Evolutionary conservation across 768 basidiomycete species (phyloP), one percentile per base, ranked within the genome.

Genomic region (Tricholoma terreum): DNA sequence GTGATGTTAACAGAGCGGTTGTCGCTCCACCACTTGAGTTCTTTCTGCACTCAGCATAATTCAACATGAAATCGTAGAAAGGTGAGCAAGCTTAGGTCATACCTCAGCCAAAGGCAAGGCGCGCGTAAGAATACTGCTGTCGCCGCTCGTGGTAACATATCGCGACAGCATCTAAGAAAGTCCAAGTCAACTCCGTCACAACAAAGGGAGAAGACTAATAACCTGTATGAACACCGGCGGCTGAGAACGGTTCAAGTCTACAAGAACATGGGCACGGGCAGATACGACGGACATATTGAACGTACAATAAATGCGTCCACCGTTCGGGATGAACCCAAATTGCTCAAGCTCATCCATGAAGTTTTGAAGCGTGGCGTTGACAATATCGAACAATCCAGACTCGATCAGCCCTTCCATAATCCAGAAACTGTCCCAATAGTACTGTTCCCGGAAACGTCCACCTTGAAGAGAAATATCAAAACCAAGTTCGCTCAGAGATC

Each of bases 291-390:
- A 24, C 8, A 9, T 21, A 21, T 68, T 73, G 56, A 17, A 55
- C 71, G 50, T 64, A 87, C 88, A 97, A 66, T 97, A 97, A 51
- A 90, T 92, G 10, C 94, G 81, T 3, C 93, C 94, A 6, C 95
- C 95, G 64, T 97, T 98, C 1, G 95, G 95, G 60, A 98, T 87
- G 75, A 97, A 98, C 0, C 94, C 95, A 64, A 90, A 84, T 21
- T 69, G 67, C 38, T 89, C 84, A 46, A 98, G 75, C 67, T 96
- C 87, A 65, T 98, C 94, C 93, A 97, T 94, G 67, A 98, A 97
- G 74, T 97, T 96, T 61, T 91, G 84, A 33, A 97, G 75, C 0
- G 93, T 90, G 10, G 77, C 84, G 60, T 90, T 90, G 56, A 82
- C 89, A 53, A 90, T 78, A 54, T 77, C 77, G 63, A 83, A 87